These are phyloP conservation scores for Garcia nutans DNA, from an alignment of 345 rosid species.

Conservation along the genomic window DNA sequence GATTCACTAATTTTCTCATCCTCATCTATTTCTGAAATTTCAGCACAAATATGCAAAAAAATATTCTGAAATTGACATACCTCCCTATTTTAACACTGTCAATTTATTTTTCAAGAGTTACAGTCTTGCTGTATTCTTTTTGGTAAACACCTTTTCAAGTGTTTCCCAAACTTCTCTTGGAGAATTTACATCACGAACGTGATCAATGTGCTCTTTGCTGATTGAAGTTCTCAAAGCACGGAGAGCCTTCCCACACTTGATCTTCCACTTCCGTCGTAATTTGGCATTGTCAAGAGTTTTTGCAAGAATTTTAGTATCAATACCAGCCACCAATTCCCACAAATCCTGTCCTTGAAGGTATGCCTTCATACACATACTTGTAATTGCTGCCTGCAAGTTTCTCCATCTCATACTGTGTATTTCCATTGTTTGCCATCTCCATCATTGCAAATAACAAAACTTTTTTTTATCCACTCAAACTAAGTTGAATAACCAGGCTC, in stretches of 20 bases:
- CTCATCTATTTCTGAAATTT: not conserved
- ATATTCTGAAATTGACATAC: not conserved
- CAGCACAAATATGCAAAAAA: not conserved
- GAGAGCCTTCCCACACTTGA: not conserved
- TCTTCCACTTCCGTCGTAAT: not conserved
- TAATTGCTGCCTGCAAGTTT: too few species aligned
- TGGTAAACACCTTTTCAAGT: not conserved
- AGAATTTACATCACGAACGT: not conserved
- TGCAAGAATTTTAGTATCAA: not conserved
- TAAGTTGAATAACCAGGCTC: too few species aligned
- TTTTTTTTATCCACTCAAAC: too few species aligned
- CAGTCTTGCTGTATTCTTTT: not conserved
- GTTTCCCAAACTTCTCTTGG: not conserved
- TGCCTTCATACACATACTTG: conserved; percentile 18
- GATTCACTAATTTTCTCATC: not conserved
- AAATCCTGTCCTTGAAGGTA: conserved; percentile 11
- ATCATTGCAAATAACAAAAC: too few species aligned
- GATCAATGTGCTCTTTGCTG: not conserved
- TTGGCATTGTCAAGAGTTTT: not conserved
- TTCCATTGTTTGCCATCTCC: too few species aligned
- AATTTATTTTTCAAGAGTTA: not conserved
- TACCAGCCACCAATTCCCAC: not conserved
- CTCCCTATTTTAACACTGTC: not conserved
- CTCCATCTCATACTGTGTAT: too few species aligned
- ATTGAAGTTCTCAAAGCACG: not conserved